Conservation (phyloP, 2,329 filamentous ascomycete genomes). For the Aureobasidium leucospermi region DNA sequence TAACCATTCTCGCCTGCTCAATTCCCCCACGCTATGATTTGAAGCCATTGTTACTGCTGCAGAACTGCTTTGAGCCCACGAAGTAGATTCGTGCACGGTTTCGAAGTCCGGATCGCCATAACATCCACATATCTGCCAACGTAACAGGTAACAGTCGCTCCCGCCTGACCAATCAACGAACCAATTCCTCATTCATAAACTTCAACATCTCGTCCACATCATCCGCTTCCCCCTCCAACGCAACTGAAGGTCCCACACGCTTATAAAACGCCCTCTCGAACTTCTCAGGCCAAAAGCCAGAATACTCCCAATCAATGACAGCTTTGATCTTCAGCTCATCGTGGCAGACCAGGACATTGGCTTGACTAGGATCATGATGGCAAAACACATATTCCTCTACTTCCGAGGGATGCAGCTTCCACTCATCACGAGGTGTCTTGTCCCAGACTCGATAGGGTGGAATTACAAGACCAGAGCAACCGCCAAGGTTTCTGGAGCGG, state of each 20-base stretch:
- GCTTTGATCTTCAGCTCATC: not conserved
- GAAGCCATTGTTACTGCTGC: too few species aligned
- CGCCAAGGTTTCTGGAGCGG: not conserved
- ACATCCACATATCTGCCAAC: too few species aligned
- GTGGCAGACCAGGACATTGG: not conserved
- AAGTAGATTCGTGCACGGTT: too few species aligned
- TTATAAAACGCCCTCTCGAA: not conserved
- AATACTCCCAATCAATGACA: not conserved
- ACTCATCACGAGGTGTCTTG: not conserved
- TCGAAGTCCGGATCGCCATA: too few species aligned
- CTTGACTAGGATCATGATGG: not conserved
- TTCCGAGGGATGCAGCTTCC: not conserved
- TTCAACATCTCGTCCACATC: not conserved
- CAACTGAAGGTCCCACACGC: not conserved
- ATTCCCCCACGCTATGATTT: too few species aligned
- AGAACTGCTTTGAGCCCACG: too few species aligned
- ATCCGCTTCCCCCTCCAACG: not conserved
- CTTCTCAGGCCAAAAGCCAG: not conserved
- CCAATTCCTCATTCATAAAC: not conserved
- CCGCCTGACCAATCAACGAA: not conserved
- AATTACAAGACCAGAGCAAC: not conserved
- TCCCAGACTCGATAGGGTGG: not conserved
- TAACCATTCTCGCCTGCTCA: too few species aligned
- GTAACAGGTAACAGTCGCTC: not conserved
- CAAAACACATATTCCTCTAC: not conserved